A percentile compares a stretch with the other conserved stretches of the same genome.
These are phyloP conservation scores for Verruconis gallopava DNA, from an alignment of 2,329 filamentous ascomycete species.

Conservation along the genomic window DNA sequence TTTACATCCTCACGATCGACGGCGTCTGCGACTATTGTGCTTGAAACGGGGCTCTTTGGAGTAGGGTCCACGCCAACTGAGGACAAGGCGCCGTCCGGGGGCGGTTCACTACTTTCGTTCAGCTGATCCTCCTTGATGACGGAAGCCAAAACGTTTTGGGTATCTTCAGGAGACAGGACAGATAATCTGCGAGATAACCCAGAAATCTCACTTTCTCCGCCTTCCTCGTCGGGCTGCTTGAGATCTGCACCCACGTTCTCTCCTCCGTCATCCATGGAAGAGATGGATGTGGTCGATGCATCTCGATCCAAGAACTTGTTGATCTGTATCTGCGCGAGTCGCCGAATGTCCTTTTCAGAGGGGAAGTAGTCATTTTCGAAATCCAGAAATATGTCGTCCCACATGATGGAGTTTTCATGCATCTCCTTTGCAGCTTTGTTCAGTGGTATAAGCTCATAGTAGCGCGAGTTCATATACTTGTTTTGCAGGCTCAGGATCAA, in stretches of 20 bases:
- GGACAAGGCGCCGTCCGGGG: neutral
- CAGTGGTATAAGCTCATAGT: conserved; percentile 91
- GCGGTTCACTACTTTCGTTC: conserved; percentile 9
- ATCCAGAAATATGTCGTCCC: conserved; percentile 80
- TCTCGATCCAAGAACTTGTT: conserved; percentile 84
- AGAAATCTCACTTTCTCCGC: neutral
- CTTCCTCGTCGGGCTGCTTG: neutral
- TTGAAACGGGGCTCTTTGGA: conserved; percentile 10
- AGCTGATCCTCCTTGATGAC: conserved; percentile 50
- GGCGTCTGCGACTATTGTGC: conserved; percentile 6
- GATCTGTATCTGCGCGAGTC: conserved; percentile 81
- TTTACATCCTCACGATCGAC: conserved; percentile 38
- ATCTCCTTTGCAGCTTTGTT: conserved; percentile 81
- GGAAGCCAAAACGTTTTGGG: conserved; percentile 49
- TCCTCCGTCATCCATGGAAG: conserved; percentile 52
- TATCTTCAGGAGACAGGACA: conserved; percentile 45
- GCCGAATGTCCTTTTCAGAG: conserved; percentile 87
- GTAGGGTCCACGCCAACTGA: neutral
- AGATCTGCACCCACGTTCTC: conserved; percentile 26
- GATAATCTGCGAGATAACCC: conserved; percentile 22
- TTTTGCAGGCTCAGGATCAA: conserved; percentile 71
- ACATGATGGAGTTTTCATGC: conserved; percentile 83
- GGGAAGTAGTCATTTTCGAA: conserved; percentile 91
- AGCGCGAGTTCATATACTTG: conserved; percentile 84
- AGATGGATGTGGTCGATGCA: conserved; percentile 64